A percentile compares a stretch with the other conserved stretches of the same genome.
These are phyloP conservation scores for Holtermannia corniformis DNA, from an alignment of 768 basidiomycete genomes.

Conservation along the genomic window DNA sequence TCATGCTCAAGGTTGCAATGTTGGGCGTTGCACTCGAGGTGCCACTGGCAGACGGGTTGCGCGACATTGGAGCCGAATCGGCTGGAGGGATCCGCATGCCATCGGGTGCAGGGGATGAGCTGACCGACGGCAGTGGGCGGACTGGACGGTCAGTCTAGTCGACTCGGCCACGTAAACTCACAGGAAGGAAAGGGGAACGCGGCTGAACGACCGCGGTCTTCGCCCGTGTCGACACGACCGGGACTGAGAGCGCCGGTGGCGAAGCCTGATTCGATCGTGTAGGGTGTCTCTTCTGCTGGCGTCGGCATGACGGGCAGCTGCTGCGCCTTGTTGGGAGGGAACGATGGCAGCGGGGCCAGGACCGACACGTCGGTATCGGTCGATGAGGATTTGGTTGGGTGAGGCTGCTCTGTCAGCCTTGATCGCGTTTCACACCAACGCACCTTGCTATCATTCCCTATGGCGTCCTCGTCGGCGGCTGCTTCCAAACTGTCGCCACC, in stretches of 20 bases:
- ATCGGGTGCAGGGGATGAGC: slow-evolving; percentile 8
- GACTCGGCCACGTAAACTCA: not conserved
- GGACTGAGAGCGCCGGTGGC: not conserved
- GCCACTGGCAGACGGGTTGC: slow-evolving; percentile 8
- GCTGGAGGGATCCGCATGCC: slow-evolving; percentile 25
- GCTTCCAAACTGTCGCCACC: slow-evolving; percentile 8
- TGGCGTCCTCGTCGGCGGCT: slow-evolving; percentile 9
- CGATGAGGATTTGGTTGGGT: slow-evolving; percentile 11
- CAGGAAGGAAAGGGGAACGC: slow-evolving; percentile 28
- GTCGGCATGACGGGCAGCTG: not conserved
- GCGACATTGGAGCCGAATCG: slow-evolving; percentile 16
- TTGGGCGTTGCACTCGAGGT: slow-evolving; percentile 2
- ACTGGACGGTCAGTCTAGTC: slow-evolving; percentile 6
- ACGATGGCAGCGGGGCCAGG: slow-evolving; percentile 6
- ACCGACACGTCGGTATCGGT: slow-evolving; percentile 21
- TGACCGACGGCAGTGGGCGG: slow-evolving; percentile 20
- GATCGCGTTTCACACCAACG: not conserved
- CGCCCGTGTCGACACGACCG: not conserved
- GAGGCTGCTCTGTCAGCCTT: not conserved
- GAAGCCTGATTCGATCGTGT: not conserved
- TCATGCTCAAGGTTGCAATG: slow-evolving; percentile 8
- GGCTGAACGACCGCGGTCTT: slow-evolving; percentile 13
- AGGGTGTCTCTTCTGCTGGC: not conserved
- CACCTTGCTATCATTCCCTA: slow-evolving; percentile 12
- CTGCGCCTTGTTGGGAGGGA: slow-evolving; percentile 5